Base-by-base conservation (phyloP, 148 eudicot species). In the Silene uniflora region DNA sequence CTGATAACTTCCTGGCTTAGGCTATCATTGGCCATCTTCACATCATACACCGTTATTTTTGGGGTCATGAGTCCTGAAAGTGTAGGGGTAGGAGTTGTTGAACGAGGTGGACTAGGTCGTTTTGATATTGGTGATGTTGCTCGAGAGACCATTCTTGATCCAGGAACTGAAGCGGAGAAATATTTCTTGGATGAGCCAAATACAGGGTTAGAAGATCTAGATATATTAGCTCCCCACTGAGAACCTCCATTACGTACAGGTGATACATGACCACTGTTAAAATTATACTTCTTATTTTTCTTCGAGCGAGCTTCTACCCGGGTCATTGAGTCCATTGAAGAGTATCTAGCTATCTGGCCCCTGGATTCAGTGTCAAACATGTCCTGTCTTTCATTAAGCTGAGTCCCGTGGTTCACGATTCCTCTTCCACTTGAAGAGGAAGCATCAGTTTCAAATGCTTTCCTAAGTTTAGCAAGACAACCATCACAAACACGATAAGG, bases 131-230 rank as follows among this genome's bases (percentile, higher is more conserved):
- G 98, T n/a, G 98, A 93, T 76, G 98, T 93, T 49, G 98, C 98
- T 67, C 98, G 91, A 73, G 98, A 94, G 77, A 85, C 97, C 73
- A 94, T 90, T 88, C 98, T 91, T 11, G 98, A 94, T 76, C 98
- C 98, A 77, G 98, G 98, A 77, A 94, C 98, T 27, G 98, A 94
- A 78, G 98, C 98, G 54, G 98, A 94, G 83, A 92, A 94, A 82
- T 85, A 89, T 80, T 94, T 94, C 81, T 91, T 91, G 11, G 98
- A 94, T 63, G 99, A 89, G 64, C 93, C 99, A 83, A 90, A 95
- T 44, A 90, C 86, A 7, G 96, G 96, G 83, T 95, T 95, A 73
- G 85, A 89, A 75, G 99, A 89, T 83, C 84, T 94, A 44, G 98
- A 83, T 73, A 86, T 86, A 78, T 87, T 93, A 71, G 85, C 86